Evolutionary conservation across 371 early-diverging fungal genomes (phyloP).

Genomic region (Nematocida ironsii): DNA sequence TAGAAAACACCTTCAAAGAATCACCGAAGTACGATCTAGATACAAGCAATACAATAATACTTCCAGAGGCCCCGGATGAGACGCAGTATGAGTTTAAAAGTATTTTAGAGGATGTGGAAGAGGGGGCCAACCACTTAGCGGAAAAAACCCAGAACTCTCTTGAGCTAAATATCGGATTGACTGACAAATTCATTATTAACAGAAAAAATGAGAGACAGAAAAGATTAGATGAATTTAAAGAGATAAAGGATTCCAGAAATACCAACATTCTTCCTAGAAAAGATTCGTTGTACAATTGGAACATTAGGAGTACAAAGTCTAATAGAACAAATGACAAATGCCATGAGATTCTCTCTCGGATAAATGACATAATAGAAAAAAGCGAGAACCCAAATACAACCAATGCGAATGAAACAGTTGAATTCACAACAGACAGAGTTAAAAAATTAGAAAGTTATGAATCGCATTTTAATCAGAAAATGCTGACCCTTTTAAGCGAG

Average conservation of each 20-base stretch:
- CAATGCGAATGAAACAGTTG: background rate
- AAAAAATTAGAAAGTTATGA: conserved; percentile 41
- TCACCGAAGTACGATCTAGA: conserved; percentile 24
- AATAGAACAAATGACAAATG: conserved; percentile 24
- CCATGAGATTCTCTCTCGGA: conserved; percentile 7
- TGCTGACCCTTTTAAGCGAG: conserved; percentile 43
- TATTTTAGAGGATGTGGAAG: conserved; percentile 36
- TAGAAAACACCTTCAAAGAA: conserved; percentile 33
- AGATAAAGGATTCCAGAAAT: conserved; percentile 14
- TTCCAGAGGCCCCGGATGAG: conserved; percentile 35
- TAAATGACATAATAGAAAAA: conserved; percentile 33
- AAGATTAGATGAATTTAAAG: conserved; percentile 40
- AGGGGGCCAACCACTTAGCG: conserved; percentile 15
- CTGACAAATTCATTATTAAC: conserved; percentile 27
- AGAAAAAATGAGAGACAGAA: conserved; percentile 27
- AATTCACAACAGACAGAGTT: background rate
- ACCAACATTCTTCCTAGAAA: conserved; percentile 4
- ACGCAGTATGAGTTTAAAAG: conserved; percentile 49
- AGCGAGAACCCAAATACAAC: background rate
- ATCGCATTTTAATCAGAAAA: conserved; percentile 33
- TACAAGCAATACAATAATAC: conserved; percentile 50
- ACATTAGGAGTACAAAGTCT: background rate
- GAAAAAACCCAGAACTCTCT: conserved; percentile 32
- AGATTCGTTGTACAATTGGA: background rate
- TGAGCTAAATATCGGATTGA: conserved; percentile 33